Base-by-base conservation (phyloP, 305 asterid genomes). In the Striga hermonthica region DNA sequence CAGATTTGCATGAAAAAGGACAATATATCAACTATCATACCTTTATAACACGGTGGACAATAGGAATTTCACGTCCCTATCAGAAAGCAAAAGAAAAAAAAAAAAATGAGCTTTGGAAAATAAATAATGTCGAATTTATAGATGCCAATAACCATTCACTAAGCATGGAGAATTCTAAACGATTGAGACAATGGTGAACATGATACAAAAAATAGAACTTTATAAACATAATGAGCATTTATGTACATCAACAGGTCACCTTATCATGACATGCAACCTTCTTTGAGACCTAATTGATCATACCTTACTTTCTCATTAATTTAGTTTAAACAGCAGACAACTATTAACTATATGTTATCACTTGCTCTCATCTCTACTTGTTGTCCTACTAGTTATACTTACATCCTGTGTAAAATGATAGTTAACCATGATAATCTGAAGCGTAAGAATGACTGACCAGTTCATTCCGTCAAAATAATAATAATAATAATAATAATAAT, bases 21-120 rank as follows among this genome's bases (percentile, higher is more conserved):
- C 3, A 53, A 31, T 48, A 62, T 36, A 47, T 41, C n/a, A 54
- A 12, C 53, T 12, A 64, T 13, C 70, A 52, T 74, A 85, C 98
- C 97, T 89, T 89, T 70, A 92, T 92, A 60, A 89, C 98, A 77
- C 98, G 82, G 76, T 92, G 98, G 58, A 92, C 98, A 31, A 92
- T 92, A 56, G 97, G 98, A 86, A 92, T 92, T 87, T 92, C 98
- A 39, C 98, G 96, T n/a, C 96, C 97, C 98, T 92, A 82, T 44
- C 73, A 71, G 38, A 10, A 71, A 52, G 68, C 53, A 70, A 68
- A 69, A 66, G 16, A 28, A 54, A 59, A 43, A 28, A 57, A 60
- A 69, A 61, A 7, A 13, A 62, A 13, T 22, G 31, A 22, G 31
- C 31, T 12, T 38, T 58, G 45, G 13, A 57, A 68, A 9, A 7